phyloP scores from a whole-genome alignment of 2,329 filamentous ascomycete genomes.

The Lachnellula subtilissima region DNA sequence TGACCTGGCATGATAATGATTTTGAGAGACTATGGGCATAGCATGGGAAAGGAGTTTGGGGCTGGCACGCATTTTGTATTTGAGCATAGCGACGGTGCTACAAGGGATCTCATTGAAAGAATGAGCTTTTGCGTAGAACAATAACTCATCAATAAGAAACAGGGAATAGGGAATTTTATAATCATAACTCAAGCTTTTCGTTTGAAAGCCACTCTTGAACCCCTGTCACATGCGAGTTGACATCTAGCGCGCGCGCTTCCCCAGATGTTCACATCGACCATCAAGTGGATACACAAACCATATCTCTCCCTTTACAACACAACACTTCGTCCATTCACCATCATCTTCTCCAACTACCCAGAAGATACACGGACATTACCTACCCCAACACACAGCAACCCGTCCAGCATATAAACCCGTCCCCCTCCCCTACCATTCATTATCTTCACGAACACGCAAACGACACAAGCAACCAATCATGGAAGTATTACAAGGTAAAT shows the following conservation, averaged over 20 bases:
- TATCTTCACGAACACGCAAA: not conserved
- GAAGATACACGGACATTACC: not conserved
- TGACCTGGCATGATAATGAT: slow-evolving; percentile 24
- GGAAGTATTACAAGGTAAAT: not conserved
- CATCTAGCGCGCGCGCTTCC: not conserved
- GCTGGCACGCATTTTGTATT: slow-evolving; percentile 2
- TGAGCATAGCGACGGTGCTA: slow-evolving; percentile 17
- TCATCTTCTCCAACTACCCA: not conserved
- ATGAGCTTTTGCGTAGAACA: not conserved
- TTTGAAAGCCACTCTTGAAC: too few species aligned
- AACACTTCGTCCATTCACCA: not conserved
- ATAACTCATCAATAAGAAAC: not conserved
- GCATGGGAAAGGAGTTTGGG: not conserved
- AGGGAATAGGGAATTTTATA: not conserved
- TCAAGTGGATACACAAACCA: not conserved
- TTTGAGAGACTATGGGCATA: not conserved
- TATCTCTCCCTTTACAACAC: not conserved
- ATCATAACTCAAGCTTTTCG: too few species aligned
- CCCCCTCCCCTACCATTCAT: too few species aligned
- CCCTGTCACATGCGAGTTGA: too few species aligned
- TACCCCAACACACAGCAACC: not conserved
- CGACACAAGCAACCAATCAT: not conserved
- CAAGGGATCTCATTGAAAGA: not conserved
- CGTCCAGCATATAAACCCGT: not conserved
- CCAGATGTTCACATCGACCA: not conserved